Conservation (phyloP, 805 yeast species). For the Saccharomycopsis amapae region DNA sequence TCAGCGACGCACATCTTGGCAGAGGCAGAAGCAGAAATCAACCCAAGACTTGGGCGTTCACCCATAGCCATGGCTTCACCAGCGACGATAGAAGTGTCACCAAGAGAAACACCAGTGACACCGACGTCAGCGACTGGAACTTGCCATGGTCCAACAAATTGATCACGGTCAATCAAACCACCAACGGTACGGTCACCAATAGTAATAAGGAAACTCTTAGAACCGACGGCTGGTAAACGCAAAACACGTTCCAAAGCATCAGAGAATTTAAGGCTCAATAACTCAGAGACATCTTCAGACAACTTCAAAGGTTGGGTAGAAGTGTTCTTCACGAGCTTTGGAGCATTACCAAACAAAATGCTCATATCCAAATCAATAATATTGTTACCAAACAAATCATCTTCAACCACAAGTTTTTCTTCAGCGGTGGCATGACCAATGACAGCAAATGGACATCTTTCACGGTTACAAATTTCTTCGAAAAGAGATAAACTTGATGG, state of each 20-base stretch:
- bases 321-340: conserved; percentile 82
- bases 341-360: conserved; percentile 92
- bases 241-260: conserved; percentile 80
- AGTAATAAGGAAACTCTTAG: conserved; percentile 91
- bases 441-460: conserved; percentile 92
- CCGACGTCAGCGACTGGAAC: conserved; percentile 98
- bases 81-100: conserved; percentile 58
- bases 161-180: conserved; percentile 94
- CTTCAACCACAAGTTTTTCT: conserved; percentile 74
- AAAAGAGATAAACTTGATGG: conserved; percentile 68
- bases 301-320: conserved; percentile 52
- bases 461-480: conserved; percentile 80
- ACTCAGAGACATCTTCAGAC: conserved; percentile 30
- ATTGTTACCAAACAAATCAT: conserved; percentile 64
- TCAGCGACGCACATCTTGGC: conserved; percentile 96
- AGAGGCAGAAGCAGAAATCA: conserved; percentile 81
- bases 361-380: conserved; percentile 97
- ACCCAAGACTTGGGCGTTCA: conserved; percentile 86
- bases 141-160: conserved; percentile 99
- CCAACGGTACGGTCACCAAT: conserved; percentile 98
- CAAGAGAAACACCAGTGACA: conserved; percentile 86
- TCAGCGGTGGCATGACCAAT: conserved; percentile 92
- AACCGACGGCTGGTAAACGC: conserved; percentile 88
- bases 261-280: conserved; percentile 25
- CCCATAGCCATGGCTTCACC: conserved; percentile 99